A percentile compares a stretch with the other conserved stretches of the same genome.
Evolutionary conservation across 306 rosid species (phyloP).

Genomic region (Trifolium fragiferum): DNA sequence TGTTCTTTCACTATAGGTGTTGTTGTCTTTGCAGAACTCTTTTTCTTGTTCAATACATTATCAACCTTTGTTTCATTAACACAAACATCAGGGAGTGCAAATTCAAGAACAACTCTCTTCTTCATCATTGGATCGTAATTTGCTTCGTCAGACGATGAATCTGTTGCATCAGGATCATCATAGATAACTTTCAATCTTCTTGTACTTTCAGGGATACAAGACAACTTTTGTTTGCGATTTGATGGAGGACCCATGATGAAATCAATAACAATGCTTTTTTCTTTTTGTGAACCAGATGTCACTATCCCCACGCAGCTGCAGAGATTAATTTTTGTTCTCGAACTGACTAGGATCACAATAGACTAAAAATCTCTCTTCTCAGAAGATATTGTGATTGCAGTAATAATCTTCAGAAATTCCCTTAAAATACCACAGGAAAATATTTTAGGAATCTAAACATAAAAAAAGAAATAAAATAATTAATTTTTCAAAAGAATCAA

Average conservation of each 20-base stretch:
- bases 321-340: neutral
- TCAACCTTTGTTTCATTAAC: neutral
- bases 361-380: neutral
- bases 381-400: neutral
- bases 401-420: neutral
- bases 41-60: neutral
- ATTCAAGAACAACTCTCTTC: neutral
- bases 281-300: neutral
- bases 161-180: neutral
- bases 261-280: neutral
- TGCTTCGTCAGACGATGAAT: neutral
- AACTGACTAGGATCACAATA: neutral
- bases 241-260: neutral
- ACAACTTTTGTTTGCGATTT: neutral
- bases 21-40: neutral
- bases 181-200: neutral
- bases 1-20: neutral
- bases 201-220: neutral
- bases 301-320: no score
- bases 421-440: neutral
- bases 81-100: neutral
- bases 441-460: neutral
- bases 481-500: neutral
- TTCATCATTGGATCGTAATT: neutral
- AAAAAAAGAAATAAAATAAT: neutral